Evolutionary conservation across 176 grass and related monocot genomes (phyloP), one percentile per base, ranked within the genome.

Genomic region (Aegilops umbellulata): DNA sequence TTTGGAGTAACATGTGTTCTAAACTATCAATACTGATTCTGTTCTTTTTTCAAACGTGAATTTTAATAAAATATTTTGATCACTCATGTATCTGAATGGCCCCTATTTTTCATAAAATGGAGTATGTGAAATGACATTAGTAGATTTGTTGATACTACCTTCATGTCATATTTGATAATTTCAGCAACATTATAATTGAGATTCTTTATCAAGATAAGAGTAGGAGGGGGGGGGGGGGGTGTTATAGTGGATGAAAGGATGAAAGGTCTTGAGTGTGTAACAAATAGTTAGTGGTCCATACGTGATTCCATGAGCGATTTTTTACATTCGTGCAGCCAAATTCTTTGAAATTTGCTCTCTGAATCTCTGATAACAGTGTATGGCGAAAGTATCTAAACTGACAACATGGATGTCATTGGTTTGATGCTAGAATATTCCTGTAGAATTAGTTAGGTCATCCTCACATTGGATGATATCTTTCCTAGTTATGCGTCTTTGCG

Each of bases 1-100:
- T 78, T 63, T 83, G 60, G 32, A 78, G 63, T 73, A 49, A 74
- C 51, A 65, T 82, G 51, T 23, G 13, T 84, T 39, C 73, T 65
- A 29, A 55, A 39, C 12, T 10, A 83, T 74, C 69, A 71, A 82
- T 82, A 58, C 36, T 74, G 29, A 25, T 60, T 60, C 8, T 61
- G 2, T 74, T 61, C 9, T 62, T 11, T 46, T 11, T 74, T 31
- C n/a, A 47, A 62, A 72, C 12, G 15, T 34, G 60, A 27, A 32
- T 82, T 57, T 20, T 41, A 30, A 27, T 39, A 65, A 46, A 32
- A 62, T 47, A 46, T 16, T 81, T 46, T 51, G 4, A 53, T 68
- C 26, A 81, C 41, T 81, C n/a, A 68, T 51, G 10, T 81, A 49
- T 44, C 36, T 60, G 30, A 27, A 47, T 34, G 26, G 10, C 26